Conservation (phyloP, 2,329 filamentous ascomycete species). For the Diaporthe vaccinii region DNA sequence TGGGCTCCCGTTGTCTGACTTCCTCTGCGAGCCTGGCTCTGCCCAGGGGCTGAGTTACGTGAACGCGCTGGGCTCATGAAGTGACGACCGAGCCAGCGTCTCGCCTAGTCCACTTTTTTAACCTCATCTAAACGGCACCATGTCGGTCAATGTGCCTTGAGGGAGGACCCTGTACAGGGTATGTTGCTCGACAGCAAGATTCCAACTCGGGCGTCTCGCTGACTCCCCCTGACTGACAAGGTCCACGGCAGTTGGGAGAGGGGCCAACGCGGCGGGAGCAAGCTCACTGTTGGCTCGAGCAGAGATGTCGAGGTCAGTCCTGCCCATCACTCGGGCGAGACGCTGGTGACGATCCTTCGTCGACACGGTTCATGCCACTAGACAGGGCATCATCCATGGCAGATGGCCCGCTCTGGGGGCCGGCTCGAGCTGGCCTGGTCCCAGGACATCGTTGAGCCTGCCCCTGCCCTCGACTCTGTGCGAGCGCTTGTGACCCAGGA, state of each 20-base stretch:
- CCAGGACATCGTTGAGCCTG: neutral
- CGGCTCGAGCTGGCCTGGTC: neutral
- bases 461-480: neutral
- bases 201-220: slow-evolving; percentile 30
- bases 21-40: neutral
- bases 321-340: slow-evolving; percentile 14
- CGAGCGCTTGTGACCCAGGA: neutral
- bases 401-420: neutral
- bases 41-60: neutral
- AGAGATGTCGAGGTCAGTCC: neutral
- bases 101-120: slow-evolving; percentile 26
- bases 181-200: neutral
- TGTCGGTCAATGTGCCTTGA: neutral
- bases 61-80: neutral
- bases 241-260: slow-evolving; percentile 33
- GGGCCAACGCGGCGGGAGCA: slow-evolving; percentile 21
- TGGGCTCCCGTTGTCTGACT: neutral
- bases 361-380: neutral
- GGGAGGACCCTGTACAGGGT: neutral
- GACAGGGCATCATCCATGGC: slow-evolving; percentile 2
- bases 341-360: slow-evolving; percentile 25
- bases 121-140: neutral
- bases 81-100: slow-evolving; percentile 4
- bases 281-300: slow-evolving; percentile 10
- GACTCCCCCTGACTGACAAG: slow-evolving; percentile 33